Conservation (phyloP, 768 basidiomycete species). For the Pleurotus platypus region DNA sequence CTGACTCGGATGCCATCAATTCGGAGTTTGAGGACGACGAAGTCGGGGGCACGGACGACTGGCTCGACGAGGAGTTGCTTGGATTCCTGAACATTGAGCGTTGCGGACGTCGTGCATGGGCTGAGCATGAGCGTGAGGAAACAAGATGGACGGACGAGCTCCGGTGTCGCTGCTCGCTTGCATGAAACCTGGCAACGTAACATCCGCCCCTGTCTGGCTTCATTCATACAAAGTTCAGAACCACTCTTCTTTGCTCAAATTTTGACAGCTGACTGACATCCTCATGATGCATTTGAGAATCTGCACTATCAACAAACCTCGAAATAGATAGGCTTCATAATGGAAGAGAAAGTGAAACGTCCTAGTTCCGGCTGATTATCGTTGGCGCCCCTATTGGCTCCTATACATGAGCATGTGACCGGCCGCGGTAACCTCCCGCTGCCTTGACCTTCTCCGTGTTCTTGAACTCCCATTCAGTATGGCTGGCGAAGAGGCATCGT, state of each 20-base stretch:
- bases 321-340: background rate
- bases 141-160: no score
- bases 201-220: no score
- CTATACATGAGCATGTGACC: background rate
- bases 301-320: no score
- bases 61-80: background rate
- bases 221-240: no score
- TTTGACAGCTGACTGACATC: no score
- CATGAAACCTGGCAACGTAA: no score
- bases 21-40: slow-evolving; percentile 2
- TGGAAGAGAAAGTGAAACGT: background rate
- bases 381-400: background rate
- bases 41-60: background rate
- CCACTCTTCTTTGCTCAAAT: no score
- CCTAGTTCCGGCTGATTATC: background rate
- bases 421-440: background rate
- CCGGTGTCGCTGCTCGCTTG: no score
- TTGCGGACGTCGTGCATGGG: background rate
- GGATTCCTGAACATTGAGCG: background rate
- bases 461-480: no score
- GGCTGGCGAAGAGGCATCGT: no score
- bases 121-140: background rate
- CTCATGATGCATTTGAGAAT: no score
- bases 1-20: background rate
- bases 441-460: no score